Evolutionary conservation across 441 rosid genomes (phyloP).

Genomic region (Gossypium armourianum): DNA sequence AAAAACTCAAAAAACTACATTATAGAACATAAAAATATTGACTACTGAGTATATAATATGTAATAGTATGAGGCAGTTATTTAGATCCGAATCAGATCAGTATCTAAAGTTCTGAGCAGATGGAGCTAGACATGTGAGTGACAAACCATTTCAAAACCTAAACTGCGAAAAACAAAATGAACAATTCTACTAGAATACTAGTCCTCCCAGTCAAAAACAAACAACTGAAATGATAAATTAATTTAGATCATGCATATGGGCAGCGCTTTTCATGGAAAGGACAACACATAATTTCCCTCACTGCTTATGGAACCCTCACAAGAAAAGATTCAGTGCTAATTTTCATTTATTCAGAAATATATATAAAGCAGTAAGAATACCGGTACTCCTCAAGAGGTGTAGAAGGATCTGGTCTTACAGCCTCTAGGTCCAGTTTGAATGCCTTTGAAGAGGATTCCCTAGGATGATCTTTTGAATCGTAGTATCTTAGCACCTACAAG

Average conservation of each 20-base stretch:
- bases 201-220: background rate
- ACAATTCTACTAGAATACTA: background rate
- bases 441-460: constrained; percentile 79
- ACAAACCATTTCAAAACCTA: background rate
- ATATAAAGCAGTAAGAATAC: constrained; percentile 30
- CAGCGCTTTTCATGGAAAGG: background rate
- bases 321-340: constrained; percentile 3
- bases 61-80: background rate
- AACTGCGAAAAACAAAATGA: background rate
- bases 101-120: background rate
- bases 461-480: constrained; percentile 75
- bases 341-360: constrained; percentile 6
- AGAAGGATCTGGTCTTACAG: constrained; percentile 79
- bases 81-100: background rate
- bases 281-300: background rate
- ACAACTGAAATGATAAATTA: background rate
- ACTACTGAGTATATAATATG: background rate
- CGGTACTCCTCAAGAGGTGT: constrained; percentile 93
- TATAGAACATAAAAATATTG: background rate
- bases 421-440: constrained; percentile 67
- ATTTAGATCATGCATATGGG: background rate
- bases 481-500: constrained; percentile 67
- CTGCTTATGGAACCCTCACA: background rate
- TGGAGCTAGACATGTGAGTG: background rate
- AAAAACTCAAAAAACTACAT: background rate